Evolutionary conservation across 2,329 filamentous ascomycete genomes (phyloP), one percentile per base, ranked within the genome.

Genomic region (Epichloe hybrida): DNA sequence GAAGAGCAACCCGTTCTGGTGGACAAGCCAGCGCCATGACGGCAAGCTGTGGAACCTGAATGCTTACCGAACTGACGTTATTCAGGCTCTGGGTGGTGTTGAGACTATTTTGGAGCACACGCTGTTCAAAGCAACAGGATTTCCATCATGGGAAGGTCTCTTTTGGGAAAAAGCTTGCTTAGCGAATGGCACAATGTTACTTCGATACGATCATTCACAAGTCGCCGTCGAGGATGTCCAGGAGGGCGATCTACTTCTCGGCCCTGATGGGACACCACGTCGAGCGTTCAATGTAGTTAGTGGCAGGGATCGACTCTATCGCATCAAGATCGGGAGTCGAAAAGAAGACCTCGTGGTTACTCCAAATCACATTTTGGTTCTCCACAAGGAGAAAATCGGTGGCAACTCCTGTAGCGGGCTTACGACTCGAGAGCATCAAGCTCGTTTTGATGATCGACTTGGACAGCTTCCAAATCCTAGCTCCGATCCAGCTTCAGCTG

Each of bases 1-100:
- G 91, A 96, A 95, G 80, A 94, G 86, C 69, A 96, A 97, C 64
- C 93, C 93, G 0, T 97, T 97, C 75, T 96, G 90, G 89, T 98
- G 93, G 93, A 98, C 93, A 4, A 95, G 87, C 61, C 91, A 97
- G 67, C 78, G 93, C 39, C 94, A 98, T 62, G 93, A 98, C 61
- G 93, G 93, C 64, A 97, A 97, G 63, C 69, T 98, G 4, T 98
- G 93, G 93, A 96, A 96, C 56, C 68, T 98, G 50, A 97, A 97
- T 57, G 87, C 88, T 1, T 96, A 97, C 69, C 77, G 93, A 55
- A 96, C 93, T 6, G 93, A 98, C 71, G 89, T 96, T 9, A 98
- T 98, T 52, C 93, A 97, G 65, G 90, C 91, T 0, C 71, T 96
- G 46, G 91, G 91, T 63, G 90, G 90, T 82, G 93, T 98, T 7